phyloP scores from a whole-genome alignment of 176 grass and related monocot species.

The Triticum aestivum region DNA sequence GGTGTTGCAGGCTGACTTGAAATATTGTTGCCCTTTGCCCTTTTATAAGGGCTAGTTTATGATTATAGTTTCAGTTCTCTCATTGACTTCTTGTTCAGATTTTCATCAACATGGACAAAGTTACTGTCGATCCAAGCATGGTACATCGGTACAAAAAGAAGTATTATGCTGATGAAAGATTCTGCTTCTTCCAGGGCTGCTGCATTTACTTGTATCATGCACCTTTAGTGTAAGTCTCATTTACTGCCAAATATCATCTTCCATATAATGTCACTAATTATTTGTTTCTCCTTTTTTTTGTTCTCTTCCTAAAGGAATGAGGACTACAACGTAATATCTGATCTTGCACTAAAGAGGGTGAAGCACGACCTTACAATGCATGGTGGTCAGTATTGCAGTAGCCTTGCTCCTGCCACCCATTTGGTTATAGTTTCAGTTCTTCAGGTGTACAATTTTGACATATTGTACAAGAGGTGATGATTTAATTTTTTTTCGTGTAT shows the following conservation, averaged over 20 bases:
- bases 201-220: slow-evolving; percentile 55
- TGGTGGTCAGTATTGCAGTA: slow-evolving; percentile 77
- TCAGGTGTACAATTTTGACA: slow-evolving; percentile 68
- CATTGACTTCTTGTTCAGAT: slow-evolving; percentile 47
- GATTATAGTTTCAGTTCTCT: slow-evolving; percentile 35
- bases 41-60: background rate
- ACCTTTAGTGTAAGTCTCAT: slow-evolving; percentile 62
- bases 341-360: slow-evolving; percentile 76
- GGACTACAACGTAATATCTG: slow-evolving; percentile 71
- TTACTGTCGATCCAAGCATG: slow-evolving; percentile 39
- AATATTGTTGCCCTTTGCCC: background rate
- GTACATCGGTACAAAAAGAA: slow-evolving; percentile 71
- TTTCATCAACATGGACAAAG: slow-evolving; percentile 64
- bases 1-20: background rate
- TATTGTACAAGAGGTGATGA: slow-evolving; percentile 79
- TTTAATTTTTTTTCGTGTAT: slow-evolving; percentile 24
- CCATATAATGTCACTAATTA: slow-evolving; percentile 31
- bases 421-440: slow-evolving; percentile 73
- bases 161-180: slow-evolving; percentile 61
- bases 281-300: slow-evolving; percentile 15
- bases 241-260: slow-evolving; percentile 37
- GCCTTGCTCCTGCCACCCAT: slow-evolving; percentile 72
- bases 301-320: slow-evolving; percentile 60
- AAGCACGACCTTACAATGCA: slow-evolving; percentile 82
- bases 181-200: slow-evolving; percentile 88